These are phyloP conservation scores for Fraxinus latifolia DNA, from an alignment of 305 asterid genomes.

Conservation along the genomic window DNA sequence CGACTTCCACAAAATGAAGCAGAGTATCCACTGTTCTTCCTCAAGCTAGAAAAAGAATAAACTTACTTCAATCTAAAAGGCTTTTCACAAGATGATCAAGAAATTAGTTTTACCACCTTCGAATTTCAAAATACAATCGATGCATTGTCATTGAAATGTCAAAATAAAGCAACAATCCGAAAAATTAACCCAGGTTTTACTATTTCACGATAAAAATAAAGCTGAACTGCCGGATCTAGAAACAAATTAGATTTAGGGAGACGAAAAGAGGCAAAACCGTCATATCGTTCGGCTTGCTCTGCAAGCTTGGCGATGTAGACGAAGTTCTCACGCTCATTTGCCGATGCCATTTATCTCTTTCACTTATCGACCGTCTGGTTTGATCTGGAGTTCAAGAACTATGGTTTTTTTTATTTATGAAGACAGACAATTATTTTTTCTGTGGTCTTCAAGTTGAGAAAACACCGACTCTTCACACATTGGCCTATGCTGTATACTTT, in stretches of 20 bases:
- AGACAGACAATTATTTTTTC: neutral
- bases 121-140: neutral
- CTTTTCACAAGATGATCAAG: neutral
- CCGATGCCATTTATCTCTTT: neutral
- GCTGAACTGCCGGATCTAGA: neutral
- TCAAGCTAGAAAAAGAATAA: neutral
- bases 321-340: conserved; percentile 7
- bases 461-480: neutral
- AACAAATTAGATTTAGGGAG: neutral
- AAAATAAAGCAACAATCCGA: neutral
- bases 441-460: neutral
- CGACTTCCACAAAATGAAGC: neutral
- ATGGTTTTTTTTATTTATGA: neutral
- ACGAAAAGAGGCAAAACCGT: neutral
- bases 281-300: conserved; percentile 7
- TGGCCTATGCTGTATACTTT: neutral
- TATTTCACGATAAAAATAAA: neutral
- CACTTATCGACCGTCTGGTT: neutral
- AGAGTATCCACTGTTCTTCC: neutral
- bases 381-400: neutral
- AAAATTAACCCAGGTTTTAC: neutral
- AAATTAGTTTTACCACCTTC: neutral
- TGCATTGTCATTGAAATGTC: neutral
- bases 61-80: neutral
- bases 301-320: conserved; percentile 6